Base-by-base conservation (phyloP, 805 yeast species). In the Yarrowia yakushimensis region DNA sequence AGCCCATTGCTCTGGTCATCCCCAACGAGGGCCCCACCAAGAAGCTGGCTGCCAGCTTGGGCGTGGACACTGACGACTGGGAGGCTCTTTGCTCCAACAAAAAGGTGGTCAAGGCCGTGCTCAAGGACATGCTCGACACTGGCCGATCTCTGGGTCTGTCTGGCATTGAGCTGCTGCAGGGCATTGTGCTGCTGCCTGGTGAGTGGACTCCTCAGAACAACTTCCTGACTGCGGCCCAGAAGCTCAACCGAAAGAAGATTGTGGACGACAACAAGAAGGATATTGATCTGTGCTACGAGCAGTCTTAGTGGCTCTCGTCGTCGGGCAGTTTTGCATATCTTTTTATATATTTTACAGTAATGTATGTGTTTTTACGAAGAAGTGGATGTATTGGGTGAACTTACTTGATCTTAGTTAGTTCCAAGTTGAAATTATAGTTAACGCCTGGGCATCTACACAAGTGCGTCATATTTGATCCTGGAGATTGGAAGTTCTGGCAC, bases 171-270 rank as follows among this genome's bases (percentile, higher is more conserved):
- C 79, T 93, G 67, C 72, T 94, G 63, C 84, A 83, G 67, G 96
- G 92, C 68, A 80, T 87, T 65, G 90, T 87, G 13, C 74, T 94
- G 65, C 81, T 85, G 63, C 92, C 89, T 67, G 93, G 85, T 60
- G 99, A 94, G 78, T 94, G 99, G 98, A 94, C 98, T 41, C 98
- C 99, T 43, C 94, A 90, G 76, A 89, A 85, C 72, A 98, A 97
- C 0, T 90, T 78, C 67, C 96, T 93, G 63, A 91, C 98, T 15
- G 85, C 96, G 64, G 99, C 99, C 25, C 97, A 92, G 77, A 94
- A 94, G 78, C 82, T 94, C 71, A 97, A 93, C 80, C 87, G 99
- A 80, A 88, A 82, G 80, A 88, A 88, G 79, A 94, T 94, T 71
- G 77, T 90, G 68, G 83, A 80, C 31, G 82, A 85, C 65, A 88